Conservation (phyloP, 805 yeast genomes). For the Dipodascus albidus region DNA sequence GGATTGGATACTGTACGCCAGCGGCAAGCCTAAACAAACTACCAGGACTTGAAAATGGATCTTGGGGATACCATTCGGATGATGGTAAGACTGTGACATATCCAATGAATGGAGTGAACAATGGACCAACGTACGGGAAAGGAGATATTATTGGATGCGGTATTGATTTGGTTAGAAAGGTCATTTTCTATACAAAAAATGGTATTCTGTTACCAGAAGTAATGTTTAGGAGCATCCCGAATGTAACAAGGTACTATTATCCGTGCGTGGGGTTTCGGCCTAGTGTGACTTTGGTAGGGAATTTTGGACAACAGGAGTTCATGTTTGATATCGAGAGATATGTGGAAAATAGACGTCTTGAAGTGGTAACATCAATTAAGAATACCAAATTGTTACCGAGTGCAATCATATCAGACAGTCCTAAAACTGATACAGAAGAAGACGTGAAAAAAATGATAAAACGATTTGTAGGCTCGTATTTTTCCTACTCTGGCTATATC, state of each 20-base stretch:
- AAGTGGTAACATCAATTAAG: slow-evolving; percentile 16
- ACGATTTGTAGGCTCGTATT: slow-evolving; percentile 34
- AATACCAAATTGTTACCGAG: slow-evolving; percentile 6
- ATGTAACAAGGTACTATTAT: slow-evolving; percentile 24
- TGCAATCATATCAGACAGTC: slow-evolving; percentile 3
- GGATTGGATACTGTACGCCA: slow-evolving; percentile 35
- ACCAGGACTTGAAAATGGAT: slow-evolving; percentile 37
- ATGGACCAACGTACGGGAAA: slow-evolving; percentile 36
- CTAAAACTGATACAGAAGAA: slow-evolving; percentile 6
- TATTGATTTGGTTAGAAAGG: slow-evolving; percentile 49
- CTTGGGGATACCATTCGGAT: slow-evolving; percentile 43
- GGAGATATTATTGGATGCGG: slow-evolving; percentile 79
- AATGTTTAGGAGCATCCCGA: slow-evolving; percentile 39
- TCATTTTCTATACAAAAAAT: slow-evolving; percentile 70
- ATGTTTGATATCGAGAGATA: slow-evolving; percentile 49
- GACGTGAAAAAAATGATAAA: slow-evolving; percentile 19
- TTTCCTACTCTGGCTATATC: slow-evolving; percentile 46
- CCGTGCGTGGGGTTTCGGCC: slow-evolving; percentile 40
- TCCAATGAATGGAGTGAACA: slow-evolving; percentile 30
- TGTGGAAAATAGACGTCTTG: slow-evolving; percentile 34
- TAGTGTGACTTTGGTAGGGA: slow-evolving; percentile 35
- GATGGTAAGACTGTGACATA: slow-evolving; percentile 34
- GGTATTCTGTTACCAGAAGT: slow-evolving; percentile 45
- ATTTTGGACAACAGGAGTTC: slow-evolving; percentile 42
- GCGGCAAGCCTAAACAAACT: slow-evolving; percentile 25